phyloP scores from a whole-genome alignment of 2,329 filamentous ascomycete genomes.

The Aotearoamyces nothofagi region DNA sequence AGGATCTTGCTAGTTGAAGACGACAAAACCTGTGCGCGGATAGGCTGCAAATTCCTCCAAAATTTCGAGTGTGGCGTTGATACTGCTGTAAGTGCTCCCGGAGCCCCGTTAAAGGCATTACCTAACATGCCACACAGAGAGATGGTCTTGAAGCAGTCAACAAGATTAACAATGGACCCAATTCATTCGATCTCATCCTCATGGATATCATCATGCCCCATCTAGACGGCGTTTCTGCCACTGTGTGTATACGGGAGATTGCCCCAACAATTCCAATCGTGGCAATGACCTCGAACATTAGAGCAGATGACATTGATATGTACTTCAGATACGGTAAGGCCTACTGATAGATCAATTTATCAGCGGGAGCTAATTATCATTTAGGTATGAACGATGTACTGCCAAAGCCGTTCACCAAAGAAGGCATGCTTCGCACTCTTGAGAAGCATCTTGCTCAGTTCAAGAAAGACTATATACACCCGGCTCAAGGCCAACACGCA shows the following conservation, averaged over 20 bases:
- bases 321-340: conserved; percentile 88
- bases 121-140: too few relatives aligned
- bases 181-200: conserved; percentile 52
- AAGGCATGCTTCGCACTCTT: conserved; percentile 70
- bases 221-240: conserved; percentile 87
- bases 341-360: conserved; percentile 7
- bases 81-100: conserved; percentile 46
- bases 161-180: conserved; percentile 45
- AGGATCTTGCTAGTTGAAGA: conserved; percentile 85
- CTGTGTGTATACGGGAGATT: conserved; percentile 81
- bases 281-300: conserved; percentile 97
- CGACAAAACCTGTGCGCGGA: conserved; percentile 50
- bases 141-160: conserved; percentile 86
- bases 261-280: conserved; percentile 75
- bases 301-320: conserved; percentile 89
- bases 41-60: conserved; percentile 51
- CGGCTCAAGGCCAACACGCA: conserved; percentile 9
- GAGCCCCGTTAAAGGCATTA: too few relatives aligned
- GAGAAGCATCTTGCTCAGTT: conserved; percentile 80
- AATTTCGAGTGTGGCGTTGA: conserved; percentile 54
- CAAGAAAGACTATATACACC: conserved; percentile 39
- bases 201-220: conserved; percentile 98
- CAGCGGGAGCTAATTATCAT: background rate
- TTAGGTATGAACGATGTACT: conserved; percentile 94
- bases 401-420: conserved; percentile 89